A percentile compares a stretch with the other conserved stretches of the same genome.
Evolutionary conservation across 164 flowering plant genomes (phyloP).

Genomic region (Sextonia rubra): DNA sequence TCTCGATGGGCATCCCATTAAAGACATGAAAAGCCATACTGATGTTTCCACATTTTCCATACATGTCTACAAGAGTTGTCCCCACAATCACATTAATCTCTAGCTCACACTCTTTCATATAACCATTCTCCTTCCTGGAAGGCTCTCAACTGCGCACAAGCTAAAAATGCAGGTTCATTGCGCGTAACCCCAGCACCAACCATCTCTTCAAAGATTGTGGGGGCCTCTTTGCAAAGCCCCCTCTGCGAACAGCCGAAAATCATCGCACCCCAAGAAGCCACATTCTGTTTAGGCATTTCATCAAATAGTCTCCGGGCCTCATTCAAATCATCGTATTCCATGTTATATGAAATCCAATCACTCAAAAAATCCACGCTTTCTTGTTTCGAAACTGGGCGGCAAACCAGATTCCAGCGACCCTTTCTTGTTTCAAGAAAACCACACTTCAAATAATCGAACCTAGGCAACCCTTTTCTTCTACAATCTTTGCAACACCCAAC

Average conservation of each 20-base stretch:
- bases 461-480: no score
- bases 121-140: slow-evolving; percentile 25
- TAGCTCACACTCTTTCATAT: slow-evolving; percentile 10
- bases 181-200: slow-evolving; percentile 15
- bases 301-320: slow-evolving; percentile 22
- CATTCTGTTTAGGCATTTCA: slow-evolving; percentile 22
- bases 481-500: no score
- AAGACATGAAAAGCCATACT: slow-evolving; percentile 21
- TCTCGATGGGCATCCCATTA: slow-evolving; percentile 21
- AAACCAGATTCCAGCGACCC: no score
- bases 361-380: no score
- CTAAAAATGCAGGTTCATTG: slow-evolving; percentile 21
- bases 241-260: slow-evolving; percentile 25
- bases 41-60: slow-evolving; percentile 30
- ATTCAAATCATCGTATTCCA: slow-evolving; percentile 26
- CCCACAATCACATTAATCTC: slow-evolving; percentile 21
- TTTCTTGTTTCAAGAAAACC: no score
- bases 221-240: slow-evolving; percentile 22
- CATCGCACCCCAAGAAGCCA: slow-evolving; percentile 25
- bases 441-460: no score
- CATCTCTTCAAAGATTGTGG: slow-evolving; percentile 21
- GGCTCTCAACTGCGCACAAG: slow-evolving; percentile 28
- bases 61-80: slow-evolving; percentile 30
- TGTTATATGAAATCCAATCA: no score
- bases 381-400: no score